Conservation (phyloP, 805 yeast genomes). For the Trichomonascus vanleenenianus region DNA sequence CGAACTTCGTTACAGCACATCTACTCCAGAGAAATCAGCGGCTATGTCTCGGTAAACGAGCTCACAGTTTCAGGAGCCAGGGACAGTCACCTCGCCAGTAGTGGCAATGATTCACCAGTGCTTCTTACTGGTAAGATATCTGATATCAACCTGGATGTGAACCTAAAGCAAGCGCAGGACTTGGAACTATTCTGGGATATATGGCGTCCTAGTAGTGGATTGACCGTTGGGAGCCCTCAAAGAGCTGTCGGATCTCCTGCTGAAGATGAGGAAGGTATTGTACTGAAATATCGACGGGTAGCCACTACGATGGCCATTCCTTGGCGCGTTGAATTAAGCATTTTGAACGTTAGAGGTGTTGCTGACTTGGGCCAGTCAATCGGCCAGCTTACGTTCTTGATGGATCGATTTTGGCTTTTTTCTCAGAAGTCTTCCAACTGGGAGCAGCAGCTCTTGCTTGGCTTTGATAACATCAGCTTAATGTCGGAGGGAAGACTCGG, state of each 20-base stretch:
- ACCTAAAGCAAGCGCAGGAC: slow-evolving; percentile 82
- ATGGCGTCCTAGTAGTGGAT: slow-evolving; percentile 48
- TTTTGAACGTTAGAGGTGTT: slow-evolving; percentile 44
- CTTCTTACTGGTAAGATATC: slow-evolving; percentile 40
- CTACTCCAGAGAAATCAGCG: slow-evolving; percentile 84
- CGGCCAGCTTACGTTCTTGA: slow-evolving; percentile 50
- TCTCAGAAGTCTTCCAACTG: slow-evolving; percentile 59
- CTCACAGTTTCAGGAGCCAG: slow-evolving; percentile 28
- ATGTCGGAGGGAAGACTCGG: slow-evolving; percentile 72
- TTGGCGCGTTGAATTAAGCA: slow-evolving; percentile 55
- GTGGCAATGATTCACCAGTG: slow-evolving; percentile 6
- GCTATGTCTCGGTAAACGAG: slow-evolving; percentile 46
- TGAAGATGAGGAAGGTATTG: slow-evolving; percentile 18
- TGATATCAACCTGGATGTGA: slow-evolving; percentile 54
- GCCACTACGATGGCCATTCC: slow-evolving; percentile 62
- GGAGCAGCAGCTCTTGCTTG: slow-evolving; percentile 63
- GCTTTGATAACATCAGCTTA: slow-evolving; percentile 45
- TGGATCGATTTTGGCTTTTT: slow-evolving; percentile 61
- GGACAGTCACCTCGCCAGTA: slow-evolving; percentile 22
- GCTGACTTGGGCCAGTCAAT: slow-evolving; percentile 80
- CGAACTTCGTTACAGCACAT: slow-evolving; percentile 78
- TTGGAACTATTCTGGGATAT: slow-evolving; percentile 72
- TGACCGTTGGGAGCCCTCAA: background rate
- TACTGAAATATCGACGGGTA: slow-evolving; percentile 44
- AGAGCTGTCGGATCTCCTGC: background rate